Evolutionary conservation across 2,329 filamentous ascomycete genomes (phyloP).

Genomic region (Sporothrix pallida): DNA sequence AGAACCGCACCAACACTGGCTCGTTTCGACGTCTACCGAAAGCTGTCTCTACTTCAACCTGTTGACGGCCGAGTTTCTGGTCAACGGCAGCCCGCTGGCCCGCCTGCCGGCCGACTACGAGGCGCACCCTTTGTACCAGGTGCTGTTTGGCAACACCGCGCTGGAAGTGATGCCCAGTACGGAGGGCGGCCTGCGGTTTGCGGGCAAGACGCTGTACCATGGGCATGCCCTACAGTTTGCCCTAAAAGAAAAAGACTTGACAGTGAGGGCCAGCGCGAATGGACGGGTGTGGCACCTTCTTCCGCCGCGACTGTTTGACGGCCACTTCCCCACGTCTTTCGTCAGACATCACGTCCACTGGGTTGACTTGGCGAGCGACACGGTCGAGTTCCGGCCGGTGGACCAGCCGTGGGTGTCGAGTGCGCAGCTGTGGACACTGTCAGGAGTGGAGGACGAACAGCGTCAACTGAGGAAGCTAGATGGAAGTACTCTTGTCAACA

Average conservation of each 20-base stretch:
- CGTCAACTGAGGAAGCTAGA: background rate
- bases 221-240: constrained; percentile 49
- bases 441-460: background rate
- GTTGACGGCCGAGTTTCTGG: constrained; percentile 57
- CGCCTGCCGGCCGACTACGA: constrained; percentile 55
- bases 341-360: constrained; percentile 54
- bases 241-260: constrained; percentile 41
- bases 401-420: constrained; percentile 41
- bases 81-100: constrained; percentile 57
- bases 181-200: constrained; percentile 50
- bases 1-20: background rate
- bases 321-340: constrained; percentile 47
- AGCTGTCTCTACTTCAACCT: constrained; percentile 54
- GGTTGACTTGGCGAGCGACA: constrained; percentile 40
- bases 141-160: constrained; percentile 51
- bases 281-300: constrained; percentile 44
- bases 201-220: constrained; percentile 43
- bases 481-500: constrained; percentile 43
- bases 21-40: background rate
- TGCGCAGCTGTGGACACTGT: constrained; percentile 35
- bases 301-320: constrained; percentile 48
- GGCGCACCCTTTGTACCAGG: constrained; percentile 47
- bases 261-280: constrained; percentile 42
- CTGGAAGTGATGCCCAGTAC: constrained; percentile 53
- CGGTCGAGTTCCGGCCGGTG: constrained; percentile 46